Conservation (phyloP, 306 rosid species). For the Gastrolobium bilobum region DNA sequence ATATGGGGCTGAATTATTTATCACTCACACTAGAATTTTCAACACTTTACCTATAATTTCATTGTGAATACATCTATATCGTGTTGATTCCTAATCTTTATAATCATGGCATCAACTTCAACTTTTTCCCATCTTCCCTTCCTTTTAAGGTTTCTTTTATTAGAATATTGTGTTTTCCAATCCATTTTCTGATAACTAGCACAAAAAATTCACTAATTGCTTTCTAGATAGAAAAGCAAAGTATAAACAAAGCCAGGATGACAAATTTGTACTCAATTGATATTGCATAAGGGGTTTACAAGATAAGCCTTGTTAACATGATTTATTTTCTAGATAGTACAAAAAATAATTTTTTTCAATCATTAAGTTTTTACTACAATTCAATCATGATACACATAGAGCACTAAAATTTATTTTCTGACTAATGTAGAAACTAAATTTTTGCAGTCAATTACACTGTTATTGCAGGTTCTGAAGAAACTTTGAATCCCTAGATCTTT, state of each 20-base stretch:
- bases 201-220: background rate
- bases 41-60: too few relatives aligned
- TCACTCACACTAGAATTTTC: too few relatives aligned
- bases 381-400: background rate
- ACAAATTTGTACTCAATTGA: background rate
- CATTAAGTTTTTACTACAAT: background rate
- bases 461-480: background rate
- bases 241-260: background rate
- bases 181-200: constrained; percentile 19
- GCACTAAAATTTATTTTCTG: background rate
- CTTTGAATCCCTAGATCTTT: background rate
- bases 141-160: background rate
- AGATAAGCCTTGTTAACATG: background rate
- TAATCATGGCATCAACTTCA: background rate
- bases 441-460: background rate
- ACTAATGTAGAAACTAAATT: constrained; percentile 19
- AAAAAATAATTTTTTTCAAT: background rate
- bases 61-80: too few relatives aligned
- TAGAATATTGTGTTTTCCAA: background rate
- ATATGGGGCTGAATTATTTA: too few relatives aligned
- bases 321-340: background rate
- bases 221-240: background rate
- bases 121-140: constrained; percentile 3
- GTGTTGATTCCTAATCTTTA: background rate
- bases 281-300: constrained; percentile 9